Base-by-base conservation (phyloP, 768 basidiomycete species). In the Russula vinacea region DNA sequence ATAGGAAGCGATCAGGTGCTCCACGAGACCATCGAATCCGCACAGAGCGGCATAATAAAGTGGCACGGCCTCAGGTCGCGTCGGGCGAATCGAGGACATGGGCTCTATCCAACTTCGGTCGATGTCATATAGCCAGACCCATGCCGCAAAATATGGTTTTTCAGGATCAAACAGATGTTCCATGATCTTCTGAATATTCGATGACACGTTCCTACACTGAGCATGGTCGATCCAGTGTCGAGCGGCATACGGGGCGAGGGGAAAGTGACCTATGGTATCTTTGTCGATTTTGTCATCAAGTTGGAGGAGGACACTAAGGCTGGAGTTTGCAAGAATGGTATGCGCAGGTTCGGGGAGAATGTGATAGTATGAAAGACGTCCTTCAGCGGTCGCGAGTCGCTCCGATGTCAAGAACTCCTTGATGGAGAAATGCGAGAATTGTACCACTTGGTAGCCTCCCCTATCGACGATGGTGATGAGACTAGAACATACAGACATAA, bases 341-440 rank as follows among this genome's bases (percentile, higher is more conserved):
- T 66, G 64, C 9, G 61, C 60, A 0, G 50, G 32, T 17, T 42
- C 49, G 19, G 50, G 50, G 11, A 45, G 42, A 19, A 66, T 39
- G 35, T 53, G 56, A n/a, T 62, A 66, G n/a, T 16, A 19, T 14
- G 64, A 66, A 39, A 64, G 50, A 19, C 5, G 16, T 1, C 53
- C 32, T 37, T 33, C 50, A 9, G 33, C 32, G 0, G 13, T 10
- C 4, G 37, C 26, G 32, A 66, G 61, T n/a, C 56, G 64, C 0
- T 45, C 13, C 19, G 64, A 66, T 11, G 44, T 56, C 49, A 66
- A 62, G 61, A 29, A 66, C 22, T 66, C 64, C 4, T 66, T 62
- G 16, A 66, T 60, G 1, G 60, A 62, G 33, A 62, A 57, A 16
- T 56, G 60, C 0, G 49, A 40, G 22, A 29, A 29, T 29, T 29